phyloP scores from a whole-genome alignment of 768 basidiomycete genomes.

The Fomitopsis serialis region DNA sequence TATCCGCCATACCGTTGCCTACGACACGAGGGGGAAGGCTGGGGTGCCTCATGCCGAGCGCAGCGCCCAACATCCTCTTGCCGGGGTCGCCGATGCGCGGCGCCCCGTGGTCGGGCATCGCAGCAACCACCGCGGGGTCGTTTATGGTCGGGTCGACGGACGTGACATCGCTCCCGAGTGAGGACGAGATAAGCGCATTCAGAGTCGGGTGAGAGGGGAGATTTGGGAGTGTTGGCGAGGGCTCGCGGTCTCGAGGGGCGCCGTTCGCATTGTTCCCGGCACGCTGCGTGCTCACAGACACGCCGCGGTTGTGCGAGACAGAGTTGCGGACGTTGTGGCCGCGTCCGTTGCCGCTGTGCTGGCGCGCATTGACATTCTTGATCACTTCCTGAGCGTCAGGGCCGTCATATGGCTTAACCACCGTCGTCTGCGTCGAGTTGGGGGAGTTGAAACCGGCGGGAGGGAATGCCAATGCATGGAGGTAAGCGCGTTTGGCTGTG shows the following conservation, averaged over 20 bases:
- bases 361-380: slow-evolving; percentile 75
- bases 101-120: slow-evolving; percentile 49
- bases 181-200: slow-evolving; percentile 78
- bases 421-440: slow-evolving; percentile 44
- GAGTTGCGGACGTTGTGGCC: slow-evolving; percentile 59
- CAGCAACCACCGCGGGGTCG: slow-evolving; percentile 67
- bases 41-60: slow-evolving; percentile 80
- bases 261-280: slow-evolving; percentile 12
- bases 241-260: slow-evolving; percentile 48
- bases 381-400: slow-evolving; percentile 87
- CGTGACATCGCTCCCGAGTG: slow-evolving; percentile 51
- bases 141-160: slow-evolving; percentile 35
- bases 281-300: slow-evolving; percentile 21
- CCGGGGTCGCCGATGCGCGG: slow-evolving; percentile 86
- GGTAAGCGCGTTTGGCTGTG: slow-evolving; percentile 91
- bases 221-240: slow-evolving; percentile 77
- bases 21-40: slow-evolving; percentile 58
- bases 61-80: slow-evolving; percentile 84
- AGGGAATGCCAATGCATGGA: slow-evolving; percentile 80
- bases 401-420: slow-evolving; percentile 90
- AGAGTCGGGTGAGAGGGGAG: slow-evolving; percentile 81
- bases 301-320: slow-evolving; percentile 23
- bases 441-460: slow-evolving; percentile 62
- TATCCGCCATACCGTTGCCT: slow-evolving; percentile 48
- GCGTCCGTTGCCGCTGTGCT: slow-evolving; percentile 56